These are phyloP conservation scores for Clonostachys rhizophaga DNA, from an alignment of 2,329 filamentous ascomycete genomes.

Conservation along the genomic window DNA sequence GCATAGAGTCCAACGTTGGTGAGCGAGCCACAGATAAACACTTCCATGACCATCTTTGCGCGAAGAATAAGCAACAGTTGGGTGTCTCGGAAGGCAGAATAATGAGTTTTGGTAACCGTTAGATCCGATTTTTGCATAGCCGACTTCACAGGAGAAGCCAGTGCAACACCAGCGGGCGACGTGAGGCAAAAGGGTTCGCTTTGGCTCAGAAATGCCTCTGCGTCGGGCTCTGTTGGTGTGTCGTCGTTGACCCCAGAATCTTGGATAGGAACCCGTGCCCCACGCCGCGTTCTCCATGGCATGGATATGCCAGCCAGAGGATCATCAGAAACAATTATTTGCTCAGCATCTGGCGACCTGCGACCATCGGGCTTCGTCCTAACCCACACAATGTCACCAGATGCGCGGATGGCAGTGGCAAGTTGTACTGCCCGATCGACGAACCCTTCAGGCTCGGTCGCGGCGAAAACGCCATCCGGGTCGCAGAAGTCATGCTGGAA, in stretches of 20 bases:
- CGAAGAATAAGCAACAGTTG: conserved; percentile 71
- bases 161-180: conserved; percentile 37
- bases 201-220: conserved; percentile 41
- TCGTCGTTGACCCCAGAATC: neutral
- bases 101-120: conserved; percentile 66
- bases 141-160: conserved; percentile 34
- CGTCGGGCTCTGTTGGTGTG: neutral
- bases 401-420: conserved; percentile 65
- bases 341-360: conserved; percentile 49
- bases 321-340: conserved; percentile 38
- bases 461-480: conserved; percentile 60
- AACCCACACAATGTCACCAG: conserved; percentile 76
- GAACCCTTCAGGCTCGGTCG: conserved; percentile 60
- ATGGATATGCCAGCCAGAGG: conserved; percentile 5
- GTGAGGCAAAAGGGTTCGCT: conserved; percentile 35
- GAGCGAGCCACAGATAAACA: conserved; percentile 84
- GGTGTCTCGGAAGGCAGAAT: conserved; percentile 80
- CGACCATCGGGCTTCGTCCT: conserved; percentile 67
- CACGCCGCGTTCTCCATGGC: too few relatives aligned
- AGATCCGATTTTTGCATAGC: conserved; percentile 43
- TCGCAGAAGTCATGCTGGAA: conserved; percentile 87
- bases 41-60: conserved; percentile 81
- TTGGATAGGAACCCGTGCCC: conserved; percentile 1
- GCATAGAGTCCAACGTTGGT: conserved; percentile 88
- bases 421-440: conserved; percentile 63